These are phyloP conservation scores for Lactarius vividus DNA, from an alignment of 768 basidiomycete species.

Conservation along the genomic window DNA sequence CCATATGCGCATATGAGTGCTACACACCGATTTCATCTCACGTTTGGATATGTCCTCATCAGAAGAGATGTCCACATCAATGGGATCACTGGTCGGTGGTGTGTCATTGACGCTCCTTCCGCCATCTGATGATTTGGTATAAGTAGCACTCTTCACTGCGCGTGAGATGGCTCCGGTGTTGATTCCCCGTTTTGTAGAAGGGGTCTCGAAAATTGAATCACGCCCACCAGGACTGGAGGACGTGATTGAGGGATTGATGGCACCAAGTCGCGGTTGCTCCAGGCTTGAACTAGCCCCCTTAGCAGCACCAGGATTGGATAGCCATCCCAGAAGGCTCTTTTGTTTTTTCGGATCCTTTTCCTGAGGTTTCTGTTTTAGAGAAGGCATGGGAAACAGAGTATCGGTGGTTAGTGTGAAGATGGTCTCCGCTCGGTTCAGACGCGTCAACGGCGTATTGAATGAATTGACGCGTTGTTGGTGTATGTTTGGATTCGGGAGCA, in stretches of 20 bases:
- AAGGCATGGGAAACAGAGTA: constrained; percentile 9
- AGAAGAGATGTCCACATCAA: constrained; percentile 72
- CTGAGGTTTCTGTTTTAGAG: constrained; percentile 17
- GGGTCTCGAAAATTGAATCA: constrained; percentile 27
- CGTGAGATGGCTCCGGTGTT: constrained; percentile 37
- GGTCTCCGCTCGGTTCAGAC: constrained; percentile 2
- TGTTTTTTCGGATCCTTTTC: constrained; percentile 49
- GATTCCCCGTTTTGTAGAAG: constrained; percentile 26
- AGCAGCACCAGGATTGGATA: constrained; percentile 36
- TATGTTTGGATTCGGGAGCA: constrained; percentile 6
- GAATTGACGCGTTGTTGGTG: constrained; percentile 25
- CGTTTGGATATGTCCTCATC: constrained; percentile 42
- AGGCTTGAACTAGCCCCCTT: constrained; percentile 18
- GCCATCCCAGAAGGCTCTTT: constrained; percentile 72
- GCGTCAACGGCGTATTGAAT: constrained; percentile 16
- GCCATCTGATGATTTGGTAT: constrained; percentile 47
- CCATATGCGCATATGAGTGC: neutral
- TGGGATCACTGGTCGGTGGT: constrained; percentile 74
- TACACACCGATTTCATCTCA: constrained; percentile 14
- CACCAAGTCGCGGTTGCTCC: constrained; percentile 9
- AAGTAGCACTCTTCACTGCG: constrained; percentile 37
- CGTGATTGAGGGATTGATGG: constrained; percentile 13
- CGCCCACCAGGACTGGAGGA: constrained; percentile 25
- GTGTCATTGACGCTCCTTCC: constrained; percentile 51
- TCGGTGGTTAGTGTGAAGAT: neutral